Evolutionary conservation across 2,329 filamentous ascomycete genomes (phyloP), one percentile per base, ranked within the genome.

Genomic region (Grosmannia clavigera): DNA sequence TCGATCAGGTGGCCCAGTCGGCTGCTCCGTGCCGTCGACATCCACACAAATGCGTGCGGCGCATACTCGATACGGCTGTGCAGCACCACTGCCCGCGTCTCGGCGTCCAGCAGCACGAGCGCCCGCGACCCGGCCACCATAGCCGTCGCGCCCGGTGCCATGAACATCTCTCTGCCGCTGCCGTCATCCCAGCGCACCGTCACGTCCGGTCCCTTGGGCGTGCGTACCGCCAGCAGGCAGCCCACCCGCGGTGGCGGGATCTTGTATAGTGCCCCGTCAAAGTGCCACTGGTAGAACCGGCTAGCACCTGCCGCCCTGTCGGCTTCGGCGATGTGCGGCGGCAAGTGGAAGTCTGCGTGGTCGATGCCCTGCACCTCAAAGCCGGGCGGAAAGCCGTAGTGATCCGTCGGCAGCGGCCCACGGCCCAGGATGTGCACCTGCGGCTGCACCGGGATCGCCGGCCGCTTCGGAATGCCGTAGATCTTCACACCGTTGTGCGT

Each of bases 231-330:
- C n/a, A 72, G 66, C 29, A 72, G 61, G 59, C 70, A 71, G 43
- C 70, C 70, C 3, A 72, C 70, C 11, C 70, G 65, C 9, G 71
- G 69, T 54, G 71, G 71, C 11, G 69, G 70, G 52, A 72, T 72
- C 50, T 65, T 64, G 62, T 73, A 72, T 31, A 73, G 62, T 1
- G 70, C 56, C 22, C 66, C 70, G 61, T 72, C 70, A 63, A 70
- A 72, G 60, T 72, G 70, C 71, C 71, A 72, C 55, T 71, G 70
- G 60, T 71, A 71, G 59, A 73, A 73, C 2, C 70, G 64, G 40
- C 67, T 69, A 40, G 68, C 66, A 5, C 71, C 71, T 4, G 66
- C 65, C 54, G 70, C 70, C 1, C 70, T 65, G 33, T 74, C 70
- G 38, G 65, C 68, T 5, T 63, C 64, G 5, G 70, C 64, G 19